phyloP scores from a whole-genome alignment of 345 rosid species.

The Odontarrhena argentea region DNA sequence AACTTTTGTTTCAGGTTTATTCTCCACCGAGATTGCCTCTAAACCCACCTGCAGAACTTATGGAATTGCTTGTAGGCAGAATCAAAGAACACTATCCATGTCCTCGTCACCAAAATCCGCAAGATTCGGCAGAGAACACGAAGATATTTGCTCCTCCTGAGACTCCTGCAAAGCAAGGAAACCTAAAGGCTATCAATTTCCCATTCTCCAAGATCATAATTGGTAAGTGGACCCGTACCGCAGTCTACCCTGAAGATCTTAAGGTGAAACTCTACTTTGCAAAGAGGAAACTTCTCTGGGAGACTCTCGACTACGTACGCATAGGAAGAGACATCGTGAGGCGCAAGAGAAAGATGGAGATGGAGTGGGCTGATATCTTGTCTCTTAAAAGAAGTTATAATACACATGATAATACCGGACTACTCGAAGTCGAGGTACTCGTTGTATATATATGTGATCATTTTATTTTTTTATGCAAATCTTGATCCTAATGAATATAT shows the following conservation, averaged over 20 bases:
- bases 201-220: conserved; percentile 6
- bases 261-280: conserved; percentile 65
- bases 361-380: conserved; percentile 43
- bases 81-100: background rate
- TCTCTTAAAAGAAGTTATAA: conserved; percentile 10
- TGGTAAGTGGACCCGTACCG: conserved; percentile 10
- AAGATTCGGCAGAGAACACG: background rate
- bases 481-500: background rate
- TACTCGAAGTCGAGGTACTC: conserved; percentile 46
- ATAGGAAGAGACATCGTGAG: background rate
- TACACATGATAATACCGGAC: conserved; percentile 25
- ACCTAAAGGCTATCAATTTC: conserved; percentile 22
- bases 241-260: conserved; percentile 39
- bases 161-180: background rate
- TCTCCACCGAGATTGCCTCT: conserved; percentile 9
- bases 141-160: background rate
- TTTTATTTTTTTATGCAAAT: background rate
- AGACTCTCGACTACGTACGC: conserved; percentile 36
- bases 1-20: background rate
- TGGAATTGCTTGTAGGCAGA: background rate
- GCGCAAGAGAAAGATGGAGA: conserved; percentile 53
- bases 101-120: background rate
- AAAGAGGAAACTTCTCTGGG: conserved; percentile 68
- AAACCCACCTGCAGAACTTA: background rate
- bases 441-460: background rate